Evolutionary conservation across 2,329 filamentous ascomycete species (phyloP).

Genomic region (Macrophomina pseudophaseolina): DNA sequence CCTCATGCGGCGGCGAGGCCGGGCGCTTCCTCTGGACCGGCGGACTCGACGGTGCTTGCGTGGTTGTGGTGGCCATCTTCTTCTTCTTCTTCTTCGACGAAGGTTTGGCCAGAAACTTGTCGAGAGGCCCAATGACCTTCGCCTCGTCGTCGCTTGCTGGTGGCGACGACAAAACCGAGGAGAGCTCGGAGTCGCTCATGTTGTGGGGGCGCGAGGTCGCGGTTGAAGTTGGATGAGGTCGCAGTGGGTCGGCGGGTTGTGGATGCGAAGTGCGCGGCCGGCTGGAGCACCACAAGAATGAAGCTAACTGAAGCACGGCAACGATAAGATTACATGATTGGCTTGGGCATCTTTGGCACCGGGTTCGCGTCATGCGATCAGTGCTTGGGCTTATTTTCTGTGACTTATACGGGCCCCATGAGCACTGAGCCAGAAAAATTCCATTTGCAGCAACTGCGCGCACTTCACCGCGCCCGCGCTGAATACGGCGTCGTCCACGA

Average conservation of each 20-base stretch:
- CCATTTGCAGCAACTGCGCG: not conserved
- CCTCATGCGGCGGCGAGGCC: slow-evolving; percentile 88
- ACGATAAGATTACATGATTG: slow-evolving; percentile 28
- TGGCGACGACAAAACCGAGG: slow-evolving; percentile 61
- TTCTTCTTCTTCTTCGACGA: slow-evolving; percentile 39
- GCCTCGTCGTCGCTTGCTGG: slow-evolving; percentile 65
- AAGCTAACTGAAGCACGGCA: slow-evolving; percentile 25
- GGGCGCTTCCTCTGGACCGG: slow-evolving; percentile 73
- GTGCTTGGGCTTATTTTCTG: slow-evolving; percentile 7
- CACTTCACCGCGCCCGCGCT: not conserved
- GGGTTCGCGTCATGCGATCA: slow-evolving; percentile 14
- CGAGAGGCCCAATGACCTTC: slow-evolving; percentile 35
- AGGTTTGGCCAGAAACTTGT: slow-evolving; percentile 34
- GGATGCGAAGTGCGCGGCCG: slow-evolving; percentile 26
- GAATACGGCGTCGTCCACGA: not conserved
- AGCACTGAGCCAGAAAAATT: not conserved
- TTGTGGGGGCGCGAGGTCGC: slow-evolving; percentile 34
- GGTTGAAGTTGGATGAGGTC: slow-evolving; percentile 7
- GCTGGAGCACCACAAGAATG: slow-evolving; percentile 25
- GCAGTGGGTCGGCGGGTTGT: slow-evolving; percentile 23
- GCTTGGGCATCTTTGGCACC: slow-evolving; percentile 13
- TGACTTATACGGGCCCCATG: not conserved
- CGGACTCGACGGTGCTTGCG: slow-evolving; percentile 48
- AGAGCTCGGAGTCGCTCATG: slow-evolving; percentile 63
- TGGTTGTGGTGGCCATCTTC: slow-evolving; percentile 42